Evolutionary conservation across 768 basidiomycete genomes (phyloP).

Genomic region (Russula earlei): DNA sequence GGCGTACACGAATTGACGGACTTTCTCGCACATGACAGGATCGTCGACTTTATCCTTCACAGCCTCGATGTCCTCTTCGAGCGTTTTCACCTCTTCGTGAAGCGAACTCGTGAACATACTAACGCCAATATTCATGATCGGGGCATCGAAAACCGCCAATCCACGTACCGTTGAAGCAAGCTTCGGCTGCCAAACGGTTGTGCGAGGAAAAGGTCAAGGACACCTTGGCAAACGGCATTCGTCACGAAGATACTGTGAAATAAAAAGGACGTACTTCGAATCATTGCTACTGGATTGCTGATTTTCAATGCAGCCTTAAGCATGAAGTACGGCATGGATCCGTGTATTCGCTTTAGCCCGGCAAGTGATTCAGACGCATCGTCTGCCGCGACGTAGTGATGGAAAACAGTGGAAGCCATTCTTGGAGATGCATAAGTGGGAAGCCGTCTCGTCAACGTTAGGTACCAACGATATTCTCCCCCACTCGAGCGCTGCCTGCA

Average conservation of each 20-base stretch:
- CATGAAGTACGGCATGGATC: constrained; percentile 96
- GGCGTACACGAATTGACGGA: constrained; percentile 78
- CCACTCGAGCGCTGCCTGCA: constrained; percentile 90
- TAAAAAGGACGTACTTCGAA: constrained; percentile 51
- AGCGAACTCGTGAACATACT: constrained; percentile 96
- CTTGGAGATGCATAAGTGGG: constrained; percentile 32
- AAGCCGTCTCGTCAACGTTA: neutral
- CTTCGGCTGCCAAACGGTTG: constrained; percentile 93
- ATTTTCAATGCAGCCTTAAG: constrained; percentile 86
- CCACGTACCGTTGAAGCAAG: constrained; percentile 70
- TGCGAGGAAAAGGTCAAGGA: constrained; percentile 92
- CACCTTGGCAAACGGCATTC: constrained; percentile 27
- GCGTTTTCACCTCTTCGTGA: constrained; percentile 74
- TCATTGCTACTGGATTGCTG: constrained; percentile 95
- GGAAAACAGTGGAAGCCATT: constrained; percentile 92
- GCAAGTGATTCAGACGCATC: constrained; percentile 84
- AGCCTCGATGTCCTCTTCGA: constrained; percentile 81
- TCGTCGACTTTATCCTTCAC: constrained; percentile 89
- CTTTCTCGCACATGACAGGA: constrained; percentile 78
- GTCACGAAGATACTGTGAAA: neutral
- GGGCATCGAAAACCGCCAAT: neutral
- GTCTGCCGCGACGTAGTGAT: constrained; percentile 89
- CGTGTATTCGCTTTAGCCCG: constrained; percentile 84
- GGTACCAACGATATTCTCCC: constrained; percentile 82
- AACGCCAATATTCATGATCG: neutral